Conservation (phyloP, 2,329 filamentous ascomycete genomes). For the Penicillium hesseltinei region DNA sequence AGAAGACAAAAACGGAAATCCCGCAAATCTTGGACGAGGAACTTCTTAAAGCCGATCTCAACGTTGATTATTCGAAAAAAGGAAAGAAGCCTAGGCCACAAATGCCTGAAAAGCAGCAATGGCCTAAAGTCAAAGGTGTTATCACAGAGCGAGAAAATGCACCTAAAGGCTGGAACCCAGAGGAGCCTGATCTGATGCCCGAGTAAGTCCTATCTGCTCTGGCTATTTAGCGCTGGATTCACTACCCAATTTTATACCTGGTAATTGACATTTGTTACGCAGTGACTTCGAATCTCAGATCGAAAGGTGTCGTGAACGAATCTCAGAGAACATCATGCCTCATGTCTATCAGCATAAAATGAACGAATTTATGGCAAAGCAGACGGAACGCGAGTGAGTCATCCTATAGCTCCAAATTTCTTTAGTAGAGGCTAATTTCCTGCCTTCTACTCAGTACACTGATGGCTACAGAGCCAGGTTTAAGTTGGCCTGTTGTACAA, state of each 20-base stretch:
- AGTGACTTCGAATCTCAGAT: conserved; percentile 2
- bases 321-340: conserved; percentile 5
- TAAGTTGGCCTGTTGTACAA: neutral
- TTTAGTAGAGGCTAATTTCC: neutral
- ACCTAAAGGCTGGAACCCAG: conserved; percentile 1
- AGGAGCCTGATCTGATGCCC: conserved; percentile 1
- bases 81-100: neutral
- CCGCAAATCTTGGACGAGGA: neutral
- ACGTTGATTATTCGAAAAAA: neutral
- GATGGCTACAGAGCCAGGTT: neutral
- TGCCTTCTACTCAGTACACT: neutral
- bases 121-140: neutral
- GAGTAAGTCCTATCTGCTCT: neutral
- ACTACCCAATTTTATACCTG: neutral
- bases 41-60: neutral
- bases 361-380: neutral
- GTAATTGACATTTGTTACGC: neutral
- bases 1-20: neutral
- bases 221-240: neutral
- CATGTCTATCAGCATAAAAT: neutral
- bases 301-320: neutral
- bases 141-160: neutral
- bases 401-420: neutral
- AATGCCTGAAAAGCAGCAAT: neutral
- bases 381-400: neutral